Base-by-base conservation (phyloP, 352 stramenopile species). In the Phytophthora nicotianae region DNA sequence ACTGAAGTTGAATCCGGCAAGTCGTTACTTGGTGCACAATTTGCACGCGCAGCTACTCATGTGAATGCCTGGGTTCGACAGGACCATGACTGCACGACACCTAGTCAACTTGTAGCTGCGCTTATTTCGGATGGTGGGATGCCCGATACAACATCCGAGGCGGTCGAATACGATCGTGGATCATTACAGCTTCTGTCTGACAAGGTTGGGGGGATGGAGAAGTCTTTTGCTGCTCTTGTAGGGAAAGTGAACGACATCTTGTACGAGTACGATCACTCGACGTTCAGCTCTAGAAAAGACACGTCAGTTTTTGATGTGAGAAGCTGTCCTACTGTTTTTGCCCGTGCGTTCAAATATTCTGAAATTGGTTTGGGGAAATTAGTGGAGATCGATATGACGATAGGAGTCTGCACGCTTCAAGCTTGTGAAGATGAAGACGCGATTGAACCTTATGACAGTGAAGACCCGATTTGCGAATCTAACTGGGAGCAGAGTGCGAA, bases 61-160 rank as follows among this genome's bases (percentile, higher is more conserved):
- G 5, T 74, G 16, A 50, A 48, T 2, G 23, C 38, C 7, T 77
- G 47, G 27, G 23, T 72, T 0, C 13, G 17, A 9, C 37, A 71
- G 41, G 64, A 55, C 7, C 41, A 74, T 27, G 63, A 62, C 43
- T 72, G 54, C 23, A 26, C 33, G 2, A 77, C 59, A 11, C 53
- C 68, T 20, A 49, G 13, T 5, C 29, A 72, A 26, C 33, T 66
- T 11, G 58, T 70, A 4, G 26, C 58, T 8, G 72, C 58, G 0
- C 61, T 80, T 1, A 65, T 47, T 21, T 40, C 19, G 5, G 20
- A 75, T 58, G 60, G 54, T 14, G 68, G 59, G 5, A 9, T 77
- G 1, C 51, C 68, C 5, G 70, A 80, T 43, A 49, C 19, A 4
- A 46, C 70, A 20, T 33, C 67, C 2, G 63, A 80, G 53, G 32